Percentiles rank a stretch among this genome's conserved stretches.
These are phyloP conservation scores for Colletotrichum australisinense DNA, from an alignment of 2,329 filamentous ascomycete genomes.

Conservation along the genomic window DNA sequence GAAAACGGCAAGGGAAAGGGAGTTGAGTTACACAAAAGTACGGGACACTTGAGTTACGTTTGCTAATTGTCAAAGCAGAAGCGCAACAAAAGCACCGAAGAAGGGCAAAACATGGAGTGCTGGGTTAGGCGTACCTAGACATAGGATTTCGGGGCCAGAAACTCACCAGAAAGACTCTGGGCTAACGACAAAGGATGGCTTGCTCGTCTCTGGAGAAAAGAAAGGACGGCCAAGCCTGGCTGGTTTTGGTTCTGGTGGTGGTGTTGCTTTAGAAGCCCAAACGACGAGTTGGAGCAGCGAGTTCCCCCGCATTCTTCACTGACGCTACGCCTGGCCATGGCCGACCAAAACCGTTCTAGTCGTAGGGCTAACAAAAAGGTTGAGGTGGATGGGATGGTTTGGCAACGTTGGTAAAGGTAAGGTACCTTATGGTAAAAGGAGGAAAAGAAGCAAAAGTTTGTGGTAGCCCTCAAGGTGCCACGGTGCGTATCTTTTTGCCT, in stretches of 20 bases:
- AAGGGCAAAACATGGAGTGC: background rate
- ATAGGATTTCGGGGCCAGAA: no score
- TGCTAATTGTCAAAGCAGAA: background rate
- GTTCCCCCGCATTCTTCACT: background rate
- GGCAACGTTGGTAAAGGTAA: no score
- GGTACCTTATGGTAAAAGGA: background rate
- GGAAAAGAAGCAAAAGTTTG: background rate
- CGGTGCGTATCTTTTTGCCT: background rate
- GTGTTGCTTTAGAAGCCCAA: background rate
- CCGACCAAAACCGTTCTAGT: background rate
- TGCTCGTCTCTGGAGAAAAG: background rate
- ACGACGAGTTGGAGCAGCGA: background rate
- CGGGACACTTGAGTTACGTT: background rate
- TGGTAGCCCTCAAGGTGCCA: background rate
- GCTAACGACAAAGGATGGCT: background rate
- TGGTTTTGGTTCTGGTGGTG: no score
- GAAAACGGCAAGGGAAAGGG: background rate
- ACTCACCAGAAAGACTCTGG: background rate
- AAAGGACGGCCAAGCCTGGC: background rate
- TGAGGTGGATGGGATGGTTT: background rate
- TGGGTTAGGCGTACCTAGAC: background rate
- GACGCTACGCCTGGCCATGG: slow-evolving; percentile 2
- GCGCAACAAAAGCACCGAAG: background rate
- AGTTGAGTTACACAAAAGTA: background rate
- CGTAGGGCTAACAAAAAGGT: background rate